These are phyloP conservation scores for Withania somnifera DNA, from an alignment of 305 asterid species.

Conservation along the genomic window DNA sequence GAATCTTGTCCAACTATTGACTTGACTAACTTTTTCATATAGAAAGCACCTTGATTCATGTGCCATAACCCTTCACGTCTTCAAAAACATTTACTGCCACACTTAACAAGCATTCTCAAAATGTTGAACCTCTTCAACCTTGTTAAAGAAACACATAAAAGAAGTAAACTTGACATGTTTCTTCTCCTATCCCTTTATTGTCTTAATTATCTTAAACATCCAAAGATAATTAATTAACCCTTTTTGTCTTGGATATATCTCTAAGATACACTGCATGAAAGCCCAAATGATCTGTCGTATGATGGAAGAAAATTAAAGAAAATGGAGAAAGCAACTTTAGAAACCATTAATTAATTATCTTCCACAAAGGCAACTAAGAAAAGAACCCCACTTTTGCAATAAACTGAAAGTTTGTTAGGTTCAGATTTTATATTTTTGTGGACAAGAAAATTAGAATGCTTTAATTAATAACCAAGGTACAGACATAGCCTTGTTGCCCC, in stretches of 20 bases:
- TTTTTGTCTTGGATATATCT: background rate
- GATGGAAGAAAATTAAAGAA: constrained; percentile 19
- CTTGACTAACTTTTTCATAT: background rate
- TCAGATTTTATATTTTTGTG: background rate
- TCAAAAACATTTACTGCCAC: constrained; percentile 1
- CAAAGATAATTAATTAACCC: background rate
- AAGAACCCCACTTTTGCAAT: constrained; percentile 11
- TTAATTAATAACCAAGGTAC: constrained; percentile 13
- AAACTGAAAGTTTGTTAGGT: constrained; percentile 12
- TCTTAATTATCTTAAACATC: background rate
- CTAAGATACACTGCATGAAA: constrained; percentile 17
- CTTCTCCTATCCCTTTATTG: background rate
- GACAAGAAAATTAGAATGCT: constrained; percentile 23
- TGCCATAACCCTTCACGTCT: background rate
- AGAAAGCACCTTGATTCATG: background rate
- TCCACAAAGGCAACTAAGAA: background rate
- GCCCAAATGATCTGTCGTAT: constrained; percentile 8
- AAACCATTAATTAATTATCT: background rate
- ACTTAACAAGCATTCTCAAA: constrained; percentile 1
- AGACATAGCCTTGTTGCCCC: constrained; percentile 25
- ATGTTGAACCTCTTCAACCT: constrained; percentile 12
- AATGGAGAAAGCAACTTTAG: constrained; percentile 30
- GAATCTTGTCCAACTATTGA: background rate
- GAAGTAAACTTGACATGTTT: background rate
- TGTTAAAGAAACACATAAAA: background rate